Conservation (phyloP, 2,329 filamentous ascomycete genomes). For the Penicillium sp. region DNA sequence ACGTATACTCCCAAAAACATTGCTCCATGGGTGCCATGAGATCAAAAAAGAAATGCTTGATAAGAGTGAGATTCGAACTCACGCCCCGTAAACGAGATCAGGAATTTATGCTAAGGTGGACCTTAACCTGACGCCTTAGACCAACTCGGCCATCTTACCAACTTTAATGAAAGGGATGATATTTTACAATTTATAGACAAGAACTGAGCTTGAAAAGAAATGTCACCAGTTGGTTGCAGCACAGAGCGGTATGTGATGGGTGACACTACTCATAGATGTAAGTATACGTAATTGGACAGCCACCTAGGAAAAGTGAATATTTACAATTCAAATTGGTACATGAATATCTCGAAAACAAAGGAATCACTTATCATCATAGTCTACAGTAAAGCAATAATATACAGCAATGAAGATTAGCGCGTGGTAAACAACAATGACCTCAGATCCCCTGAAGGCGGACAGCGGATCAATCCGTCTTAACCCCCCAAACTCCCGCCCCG, state of each 20-base stretch:
- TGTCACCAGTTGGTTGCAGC: background rate
- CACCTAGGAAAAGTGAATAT: background rate
- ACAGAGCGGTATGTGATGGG: background rate
- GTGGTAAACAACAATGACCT: conserved; percentile 29
- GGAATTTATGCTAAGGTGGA: conserved; percentile 34
- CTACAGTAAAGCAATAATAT: background rate
- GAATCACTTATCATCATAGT: background rate
- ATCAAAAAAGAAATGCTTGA: conserved; percentile 20
- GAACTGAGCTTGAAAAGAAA: background rate
- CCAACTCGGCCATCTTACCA: conserved; percentile 43
- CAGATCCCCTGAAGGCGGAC: conserved; percentile 35
- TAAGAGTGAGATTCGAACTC: conserved; percentile 34
- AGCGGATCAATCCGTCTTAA: conserved; percentile 28
- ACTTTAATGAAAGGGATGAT: background rate
- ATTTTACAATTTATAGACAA: background rate
- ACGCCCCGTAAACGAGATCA: conserved; percentile 31
- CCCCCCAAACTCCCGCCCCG: conserved; percentile 21
- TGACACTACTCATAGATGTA: background rate
- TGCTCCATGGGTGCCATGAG: too few relatives aligned
- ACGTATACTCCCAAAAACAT: too few relatives aligned
- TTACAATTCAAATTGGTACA: background rate
- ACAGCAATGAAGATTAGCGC: background rate
- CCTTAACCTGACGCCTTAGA: conserved; percentile 44
- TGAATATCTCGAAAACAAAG: background rate
- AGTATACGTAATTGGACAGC: background rate